Evolutionary conservation across 129 eudicot species (phyloP).

Genomic region (Helichrysum umbraculigerum): DNA sequence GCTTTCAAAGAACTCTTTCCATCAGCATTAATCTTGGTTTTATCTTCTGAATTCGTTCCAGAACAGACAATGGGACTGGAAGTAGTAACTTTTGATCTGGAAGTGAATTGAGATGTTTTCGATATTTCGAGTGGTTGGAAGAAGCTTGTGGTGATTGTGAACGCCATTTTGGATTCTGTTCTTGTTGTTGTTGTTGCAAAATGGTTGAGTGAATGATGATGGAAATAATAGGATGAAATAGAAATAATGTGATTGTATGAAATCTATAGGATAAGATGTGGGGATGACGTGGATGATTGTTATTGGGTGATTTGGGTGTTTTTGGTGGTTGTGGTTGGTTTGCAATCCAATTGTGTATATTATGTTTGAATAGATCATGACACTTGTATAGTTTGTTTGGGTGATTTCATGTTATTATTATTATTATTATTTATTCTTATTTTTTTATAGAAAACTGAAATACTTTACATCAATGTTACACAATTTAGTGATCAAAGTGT

Average conservation of each 20-base stretch:
- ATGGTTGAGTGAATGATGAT: constrained; percentile 18
- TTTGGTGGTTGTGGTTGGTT: constrained; percentile 32
- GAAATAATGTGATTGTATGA: constrained; percentile 22
- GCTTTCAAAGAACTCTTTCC: constrained; percentile 44
- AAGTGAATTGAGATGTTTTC: constrained; percentile 26
- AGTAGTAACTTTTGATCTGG: constrained; percentile 25
- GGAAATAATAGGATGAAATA: constrained; percentile 22
- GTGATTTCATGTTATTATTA: too few relatives aligned
- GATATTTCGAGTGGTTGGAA: constrained; percentile 37
- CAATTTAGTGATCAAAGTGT: too few relatives aligned
- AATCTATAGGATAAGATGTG: constrained; percentile 40
- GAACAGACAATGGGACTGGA: constrained; percentile 31
- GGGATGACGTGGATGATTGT: constrained; percentile 30
- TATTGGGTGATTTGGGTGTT: constrained; percentile 27
- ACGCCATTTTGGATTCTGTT: constrained; percentile 20
- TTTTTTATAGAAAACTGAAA: too few relatives aligned
- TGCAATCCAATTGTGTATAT: constrained; percentile 25
- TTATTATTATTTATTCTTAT: too few relatives aligned
- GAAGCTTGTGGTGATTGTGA: constrained; percentile 45
- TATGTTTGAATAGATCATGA: constrained; percentile 16
- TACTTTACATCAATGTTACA: too few relatives aligned
- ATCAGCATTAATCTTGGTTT: constrained; percentile 2
- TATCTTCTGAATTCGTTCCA: constrained; percentile 18
- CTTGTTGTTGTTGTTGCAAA: neutral
- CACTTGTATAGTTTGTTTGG: neutral